These are phyloP conservation scores for Chrysopogon serrulatus DNA, from an alignment of 176 grass and related monocot species.

Conservation along the genomic window DNA sequence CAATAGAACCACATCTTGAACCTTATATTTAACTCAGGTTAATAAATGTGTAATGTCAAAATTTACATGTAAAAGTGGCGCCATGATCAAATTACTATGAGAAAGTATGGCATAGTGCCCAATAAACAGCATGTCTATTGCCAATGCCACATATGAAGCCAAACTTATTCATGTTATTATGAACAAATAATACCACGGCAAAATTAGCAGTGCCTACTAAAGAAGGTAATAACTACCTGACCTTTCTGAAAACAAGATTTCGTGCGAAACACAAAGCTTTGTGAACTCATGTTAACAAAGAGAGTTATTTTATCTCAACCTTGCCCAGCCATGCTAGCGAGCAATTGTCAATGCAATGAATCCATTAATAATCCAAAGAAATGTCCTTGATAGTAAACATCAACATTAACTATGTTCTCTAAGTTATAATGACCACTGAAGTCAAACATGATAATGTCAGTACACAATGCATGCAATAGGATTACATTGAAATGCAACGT, in stretches of 20 bases:
- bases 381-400: background rate
- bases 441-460: background rate
- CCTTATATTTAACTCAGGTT: slow-evolving; percentile 7
- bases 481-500: background rate
- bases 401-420: background rate
- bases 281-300: background rate
- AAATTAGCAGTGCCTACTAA: background rate
- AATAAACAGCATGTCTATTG: background rate
- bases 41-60: background rate
- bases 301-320: background rate
- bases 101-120: background rate
- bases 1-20: slow-evolving; percentile 66
- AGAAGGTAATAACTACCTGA: background rate
- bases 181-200: background rate
- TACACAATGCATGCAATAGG: background rate
- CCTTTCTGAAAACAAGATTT: background rate
- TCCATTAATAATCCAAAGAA: background rate
- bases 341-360: background rate
- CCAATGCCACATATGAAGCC: background rate
- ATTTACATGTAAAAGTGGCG: slow-evolving; percentile 23
- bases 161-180: background rate
- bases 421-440: background rate
- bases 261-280: background rate
- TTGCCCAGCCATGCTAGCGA: background rate
- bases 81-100: slow-evolving; percentile 15